phyloP scores from a whole-genome alignment of 352 stramenopile genomes.

The Pythium scleroteichum region DNA sequence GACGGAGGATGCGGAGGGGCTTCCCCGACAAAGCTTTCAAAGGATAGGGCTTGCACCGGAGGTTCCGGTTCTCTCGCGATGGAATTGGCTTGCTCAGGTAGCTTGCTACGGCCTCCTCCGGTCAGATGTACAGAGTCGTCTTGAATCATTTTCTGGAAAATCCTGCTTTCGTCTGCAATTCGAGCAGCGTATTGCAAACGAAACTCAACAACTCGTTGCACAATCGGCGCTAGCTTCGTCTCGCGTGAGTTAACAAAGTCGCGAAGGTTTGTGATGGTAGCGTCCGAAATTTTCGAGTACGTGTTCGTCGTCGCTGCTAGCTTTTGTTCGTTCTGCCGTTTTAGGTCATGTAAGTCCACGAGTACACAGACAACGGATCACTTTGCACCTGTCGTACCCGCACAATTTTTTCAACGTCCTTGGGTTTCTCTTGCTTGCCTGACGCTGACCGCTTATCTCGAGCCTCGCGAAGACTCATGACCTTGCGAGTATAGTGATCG shows the following conservation, averaged over 20 bases:
- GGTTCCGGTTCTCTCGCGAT: slow-evolving; percentile 4
- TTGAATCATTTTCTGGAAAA: slow-evolving; percentile 52
- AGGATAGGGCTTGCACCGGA: slow-evolving; percentile 53
- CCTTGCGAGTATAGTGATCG: slow-evolving; percentile 83
- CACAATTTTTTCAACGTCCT: slow-evolving; percentile 77
- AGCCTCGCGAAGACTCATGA: slow-evolving; percentile 56
- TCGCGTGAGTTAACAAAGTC: slow-evolving; percentile 66
- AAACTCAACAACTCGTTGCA: slow-evolving; percentile 69
- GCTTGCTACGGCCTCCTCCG: slow-evolving; percentile 2
- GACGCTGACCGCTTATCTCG: slow-evolving; percentile 56
- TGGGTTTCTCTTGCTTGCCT: slow-evolving; percentile 66
- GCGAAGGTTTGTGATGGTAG: slow-evolving; percentile 54
- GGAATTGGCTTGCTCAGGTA: neutral
- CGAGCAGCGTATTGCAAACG: slow-evolving; percentile 60
- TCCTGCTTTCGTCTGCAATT: slow-evolving; percentile 50
- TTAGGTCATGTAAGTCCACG: neutral
- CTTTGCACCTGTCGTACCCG: slow-evolving; percentile 39
- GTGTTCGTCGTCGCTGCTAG: slow-evolving; percentile 57
- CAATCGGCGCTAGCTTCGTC: slow-evolving; percentile 54
- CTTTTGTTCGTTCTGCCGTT: slow-evolving; percentile 87
- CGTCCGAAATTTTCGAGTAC: slow-evolving; percentile 69
- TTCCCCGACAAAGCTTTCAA: slow-evolving; percentile 66
- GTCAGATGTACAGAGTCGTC: slow-evolving; percentile 30
- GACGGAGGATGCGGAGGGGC: neutral
- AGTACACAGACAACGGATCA: neutral